A percentile compares a stretch with the other conserved stretches of the same genome.
Conservation (phyloP, 192 early-diverging fungal species). For the Coemansia sp. region DNA sequence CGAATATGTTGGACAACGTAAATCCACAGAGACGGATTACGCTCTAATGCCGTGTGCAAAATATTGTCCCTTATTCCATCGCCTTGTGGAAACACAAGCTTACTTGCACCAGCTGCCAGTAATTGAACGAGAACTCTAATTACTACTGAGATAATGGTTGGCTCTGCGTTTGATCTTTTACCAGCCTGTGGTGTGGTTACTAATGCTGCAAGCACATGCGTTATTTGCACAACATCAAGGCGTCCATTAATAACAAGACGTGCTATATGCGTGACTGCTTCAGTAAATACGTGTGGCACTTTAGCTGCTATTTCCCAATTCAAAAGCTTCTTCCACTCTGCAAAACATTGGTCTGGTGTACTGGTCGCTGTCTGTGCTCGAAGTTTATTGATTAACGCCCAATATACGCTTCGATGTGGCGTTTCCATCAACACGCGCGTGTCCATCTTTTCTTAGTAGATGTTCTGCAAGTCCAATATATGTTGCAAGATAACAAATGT, state of each 20-base stretch:
- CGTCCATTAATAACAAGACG: constrained; percentile 18
- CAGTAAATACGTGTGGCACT: constrained; percentile 30
- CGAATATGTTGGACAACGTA: constrained; percentile 11
- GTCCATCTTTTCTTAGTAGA: constrained; percentile 12
- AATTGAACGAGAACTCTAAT: constrained; percentile 17
- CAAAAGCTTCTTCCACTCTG: constrained; percentile 28
- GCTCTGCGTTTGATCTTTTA: background rate
- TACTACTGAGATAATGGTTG: constrained; percentile 5
- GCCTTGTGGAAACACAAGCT: constrained; percentile 1
- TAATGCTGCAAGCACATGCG: constrained; percentile 16
- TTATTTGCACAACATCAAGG: constrained; percentile 13
- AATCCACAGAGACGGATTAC: constrained; percentile 15
- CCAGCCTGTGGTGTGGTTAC: constrained; percentile 12
- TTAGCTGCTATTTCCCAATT: constrained; percentile 21
- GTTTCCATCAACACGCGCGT: constrained; percentile 18
- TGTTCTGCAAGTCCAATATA: background rate
- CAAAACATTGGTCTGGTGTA: constrained; percentile 3
- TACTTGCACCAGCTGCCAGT: constrained; percentile 19
- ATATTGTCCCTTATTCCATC: constrained; percentile 17
- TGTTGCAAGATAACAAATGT: background rate
- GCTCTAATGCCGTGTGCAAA: constrained; percentile 22
- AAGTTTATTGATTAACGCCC: constrained; percentile 28
- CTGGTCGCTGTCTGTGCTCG: constrained; percentile 5
- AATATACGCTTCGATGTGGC: constrained; percentile 39
- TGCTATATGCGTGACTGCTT: constrained; percentile 5